Percentiles rank a stretch among this genome's conserved stretches.
phyloP scores from a whole-genome alignment of 73 alveolate genomes.

The Paramecium caudatum region DNA sequence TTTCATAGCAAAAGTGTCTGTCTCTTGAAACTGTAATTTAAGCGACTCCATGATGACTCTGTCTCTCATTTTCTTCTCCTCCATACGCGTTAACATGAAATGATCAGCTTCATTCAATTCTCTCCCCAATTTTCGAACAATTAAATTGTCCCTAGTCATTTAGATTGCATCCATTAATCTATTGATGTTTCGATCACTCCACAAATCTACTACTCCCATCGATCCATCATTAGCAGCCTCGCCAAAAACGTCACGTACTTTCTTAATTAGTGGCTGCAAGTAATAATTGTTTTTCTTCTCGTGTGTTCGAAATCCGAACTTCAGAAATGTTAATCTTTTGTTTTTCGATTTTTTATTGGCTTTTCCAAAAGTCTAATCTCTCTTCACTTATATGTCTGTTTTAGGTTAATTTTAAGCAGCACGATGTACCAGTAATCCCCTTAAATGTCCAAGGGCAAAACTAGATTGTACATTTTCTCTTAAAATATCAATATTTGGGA shows the following conservation, averaged over 20 bases:
- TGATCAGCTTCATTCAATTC: conserved; percentile 48
- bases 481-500: conserved; percentile 44
- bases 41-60: conserved; percentile 57
- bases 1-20: neutral
- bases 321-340: conserved; percentile 54
- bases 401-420: conserved; percentile 30
- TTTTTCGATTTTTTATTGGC: conserved; percentile 23
- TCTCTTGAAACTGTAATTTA: neutral
- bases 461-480: conserved; percentile 46
- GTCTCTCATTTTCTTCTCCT: conserved; percentile 36
- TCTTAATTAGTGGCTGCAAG: conserved; percentile 33
- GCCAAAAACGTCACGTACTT: conserved; percentile 31
- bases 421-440: neutral
- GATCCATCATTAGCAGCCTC: conserved; percentile 58
- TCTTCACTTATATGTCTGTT: conserved; percentile 9
- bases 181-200: conserved; percentile 61
- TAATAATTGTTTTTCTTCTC: conserved; percentile 48
- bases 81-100: neutral
- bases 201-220: conserved; percentile 42
- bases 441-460: conserved; percentile 52
- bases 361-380: conserved; percentile 6
- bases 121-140: conserved; percentile 8
- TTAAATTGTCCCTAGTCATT: conserved; percentile 39
- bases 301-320: conserved; percentile 44
- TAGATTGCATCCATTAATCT: conserved; percentile 47